Evolutionary conservation across 768 basidiomycete genomes (phyloP).

Genomic region (Lactifluus volemus): DNA sequence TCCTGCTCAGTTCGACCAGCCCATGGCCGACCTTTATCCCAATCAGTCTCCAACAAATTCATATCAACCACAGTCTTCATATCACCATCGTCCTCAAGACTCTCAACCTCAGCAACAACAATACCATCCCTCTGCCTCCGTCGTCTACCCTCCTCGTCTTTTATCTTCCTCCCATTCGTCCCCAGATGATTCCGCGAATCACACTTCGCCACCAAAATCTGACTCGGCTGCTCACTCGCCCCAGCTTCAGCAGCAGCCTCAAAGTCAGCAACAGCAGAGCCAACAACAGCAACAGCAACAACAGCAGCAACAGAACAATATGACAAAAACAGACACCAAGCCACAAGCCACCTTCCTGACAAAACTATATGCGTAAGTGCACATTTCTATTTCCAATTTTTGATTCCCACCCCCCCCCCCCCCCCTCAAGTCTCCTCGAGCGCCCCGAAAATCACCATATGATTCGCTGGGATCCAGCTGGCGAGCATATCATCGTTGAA

Average conservation of each 20-base stretch:
- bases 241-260: constrained; percentile 12
- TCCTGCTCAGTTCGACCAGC: constrained; percentile 32
- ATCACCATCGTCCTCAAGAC: constrained; percentile 16
- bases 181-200: constrained; percentile 15
- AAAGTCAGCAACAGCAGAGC: neutral
- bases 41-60: constrained; percentile 17
- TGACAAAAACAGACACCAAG: constrained; percentile 20
- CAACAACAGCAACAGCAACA: constrained; percentile 5
- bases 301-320: neutral
- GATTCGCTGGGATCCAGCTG: constrained; percentile 93
- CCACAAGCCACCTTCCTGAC: constrained; percentile 70
- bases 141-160: constrained; percentile 16
- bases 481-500: constrained; percentile 93
- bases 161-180: constrained; percentile 17
- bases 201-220: constrained; percentile 17
- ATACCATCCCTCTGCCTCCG: constrained; percentile 13
- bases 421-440: constrained; percentile 60
- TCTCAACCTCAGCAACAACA: constrained; percentile 12
- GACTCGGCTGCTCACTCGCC: constrained; percentile 15
- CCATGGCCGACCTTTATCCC: constrained; percentile 23
- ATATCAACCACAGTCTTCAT: constrained; percentile 14
- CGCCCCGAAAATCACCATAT: constrained; percentile 91
- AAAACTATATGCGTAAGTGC: constrained; percentile 86
- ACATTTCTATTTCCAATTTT: neutral
- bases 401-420: constrained; percentile 2